phyloP scores from a whole-genome alignment of 176 grass and related monocot species.

The Oryza coarctata region DNA sequence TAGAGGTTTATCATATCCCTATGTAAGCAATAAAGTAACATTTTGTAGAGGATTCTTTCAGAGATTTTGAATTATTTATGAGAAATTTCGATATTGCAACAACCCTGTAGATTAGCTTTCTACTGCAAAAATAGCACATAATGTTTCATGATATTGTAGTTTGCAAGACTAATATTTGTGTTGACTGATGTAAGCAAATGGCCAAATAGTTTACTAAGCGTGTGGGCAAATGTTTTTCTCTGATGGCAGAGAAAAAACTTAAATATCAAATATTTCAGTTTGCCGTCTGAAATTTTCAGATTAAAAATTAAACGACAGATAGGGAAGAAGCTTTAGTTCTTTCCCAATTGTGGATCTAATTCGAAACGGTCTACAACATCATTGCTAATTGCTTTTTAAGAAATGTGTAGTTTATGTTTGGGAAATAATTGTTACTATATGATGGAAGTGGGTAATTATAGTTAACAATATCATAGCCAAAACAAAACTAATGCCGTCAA shows the following conservation, averaged over 20 bases:
- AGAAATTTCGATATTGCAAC: neutral
- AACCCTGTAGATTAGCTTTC: neutral
- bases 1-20: neutral
- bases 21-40: neutral
- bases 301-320: neutral
- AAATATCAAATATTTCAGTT: neutral
- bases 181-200: neutral
- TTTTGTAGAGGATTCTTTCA: neutral
- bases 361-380: neutral
- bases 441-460: neutral
- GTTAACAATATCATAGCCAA: neutral
- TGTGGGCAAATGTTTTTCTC: neutral
- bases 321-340: neutral
- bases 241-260: neutral
- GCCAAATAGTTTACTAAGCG: neutral
- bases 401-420: neutral
- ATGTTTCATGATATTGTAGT: neutral
- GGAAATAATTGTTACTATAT: neutral
- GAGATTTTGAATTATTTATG: neutral
- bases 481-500: neutral
- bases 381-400: neutral
- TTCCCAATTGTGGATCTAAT: neutral
- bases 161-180: neutral
- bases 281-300: neutral
- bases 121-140: neutral